Evolutionary conservation across 441 rosid genomes (phyloP).

Genomic region (Theobroma grandiflorum): DNA sequence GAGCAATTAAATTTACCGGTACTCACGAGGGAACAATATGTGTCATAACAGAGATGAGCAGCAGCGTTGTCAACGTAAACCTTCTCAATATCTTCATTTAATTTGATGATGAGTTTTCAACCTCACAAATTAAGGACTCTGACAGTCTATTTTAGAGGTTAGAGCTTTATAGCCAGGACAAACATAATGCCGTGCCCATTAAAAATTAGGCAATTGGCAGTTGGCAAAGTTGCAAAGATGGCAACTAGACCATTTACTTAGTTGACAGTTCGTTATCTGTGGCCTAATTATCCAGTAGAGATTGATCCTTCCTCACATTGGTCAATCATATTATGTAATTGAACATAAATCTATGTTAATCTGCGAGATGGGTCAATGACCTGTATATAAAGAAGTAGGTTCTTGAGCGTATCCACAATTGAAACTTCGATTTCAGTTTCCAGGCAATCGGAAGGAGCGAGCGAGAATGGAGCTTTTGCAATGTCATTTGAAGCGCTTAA

Average conservation of each 20-base stretch:
- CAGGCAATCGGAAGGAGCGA: neutral
- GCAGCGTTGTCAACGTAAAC: neutral
- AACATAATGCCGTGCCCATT: neutral
- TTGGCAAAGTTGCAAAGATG: slow-evolving; percentile 3
- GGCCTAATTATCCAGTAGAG: neutral
- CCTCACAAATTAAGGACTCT: neutral
- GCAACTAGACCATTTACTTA: neutral
- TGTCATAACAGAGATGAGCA: neutral
- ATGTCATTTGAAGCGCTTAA: slow-evolving; percentile 29
- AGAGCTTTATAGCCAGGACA: neutral
- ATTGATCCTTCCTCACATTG: neutral
- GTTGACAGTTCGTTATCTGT: neutral
- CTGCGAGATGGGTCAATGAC: neutral
- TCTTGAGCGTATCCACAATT: neutral
- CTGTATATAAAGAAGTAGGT: slow-evolving; percentile 4
- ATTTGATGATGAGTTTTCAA: slow-evolving; percentile 12
- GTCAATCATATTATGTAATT: neutral
- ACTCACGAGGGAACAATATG: neutral
- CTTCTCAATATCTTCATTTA: neutral
- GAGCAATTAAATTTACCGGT: too few species aligned
- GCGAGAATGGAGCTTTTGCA: slow-evolving; percentile 17
- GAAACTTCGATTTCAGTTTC: neutral
- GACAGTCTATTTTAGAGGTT: neutral
- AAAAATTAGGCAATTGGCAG: neutral
- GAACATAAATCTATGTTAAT: neutral